Conservation (phyloP, 2,329 filamentous ascomycete genomes). For the Epichloe uncinata region DNA sequence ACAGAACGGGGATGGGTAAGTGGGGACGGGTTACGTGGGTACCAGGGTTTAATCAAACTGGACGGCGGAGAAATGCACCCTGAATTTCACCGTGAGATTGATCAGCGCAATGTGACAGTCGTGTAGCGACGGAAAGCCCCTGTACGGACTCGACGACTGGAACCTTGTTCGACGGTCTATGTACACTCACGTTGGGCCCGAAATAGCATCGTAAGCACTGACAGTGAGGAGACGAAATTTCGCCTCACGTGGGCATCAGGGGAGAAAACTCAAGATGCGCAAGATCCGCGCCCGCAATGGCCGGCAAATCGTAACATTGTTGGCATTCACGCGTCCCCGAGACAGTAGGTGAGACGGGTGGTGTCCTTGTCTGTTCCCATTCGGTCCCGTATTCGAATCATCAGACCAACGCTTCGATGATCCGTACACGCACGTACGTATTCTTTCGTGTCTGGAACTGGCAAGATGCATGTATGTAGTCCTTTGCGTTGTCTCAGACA, state of each 20-base stretch:
- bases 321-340: neutral
- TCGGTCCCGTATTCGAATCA: neutral
- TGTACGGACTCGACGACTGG: neutral
- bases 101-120: neutral
- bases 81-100: neutral
- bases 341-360: neutral
- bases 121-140: neutral
- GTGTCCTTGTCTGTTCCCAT: neutral
- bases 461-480: neutral
- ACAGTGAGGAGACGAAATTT: too few species aligned
- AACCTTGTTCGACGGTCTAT: neutral
- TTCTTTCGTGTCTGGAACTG: neutral
- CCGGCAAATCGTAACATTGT: neutral
- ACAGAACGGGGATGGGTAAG: neutral
- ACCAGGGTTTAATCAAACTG: neutral
- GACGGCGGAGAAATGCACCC: neutral
- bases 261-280: too few species aligned
- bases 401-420: neutral
- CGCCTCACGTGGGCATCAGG: too few species aligned
- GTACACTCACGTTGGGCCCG: neutral
- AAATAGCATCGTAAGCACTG: conserved; percentile 1
- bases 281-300: too few species aligned
- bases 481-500: neutral
- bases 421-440: too few species aligned
- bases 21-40: neutral